These are phyloP conservation scores for Aspergillus tubingensis DNA, from an alignment of 2,329 filamentous ascomycete genomes.

Conservation along the genomic window DNA sequence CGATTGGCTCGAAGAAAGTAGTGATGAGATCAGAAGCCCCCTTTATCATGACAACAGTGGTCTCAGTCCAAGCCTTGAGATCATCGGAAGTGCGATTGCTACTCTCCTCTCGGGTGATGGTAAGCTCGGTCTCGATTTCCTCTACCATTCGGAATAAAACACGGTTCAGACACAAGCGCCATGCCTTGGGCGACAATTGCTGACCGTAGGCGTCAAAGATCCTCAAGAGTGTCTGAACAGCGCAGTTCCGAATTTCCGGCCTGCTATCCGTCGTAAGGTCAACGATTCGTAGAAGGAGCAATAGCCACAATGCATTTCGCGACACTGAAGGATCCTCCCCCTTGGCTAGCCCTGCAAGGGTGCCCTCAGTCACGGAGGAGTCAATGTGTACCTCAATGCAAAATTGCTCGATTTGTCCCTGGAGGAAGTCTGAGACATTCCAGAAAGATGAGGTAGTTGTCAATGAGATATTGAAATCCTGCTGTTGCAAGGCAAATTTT, in stretches of 20 bases:
- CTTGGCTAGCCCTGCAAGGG: conserved; percentile 60
- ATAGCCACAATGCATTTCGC: conserved; percentile 35
- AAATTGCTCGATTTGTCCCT: conserved; percentile 49
- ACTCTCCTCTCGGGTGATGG: conserved; percentile 16
- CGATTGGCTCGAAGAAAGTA: conserved; percentile 73
- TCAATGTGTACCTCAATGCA: conserved; percentile 41
- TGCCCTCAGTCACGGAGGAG: conserved; percentile 56
- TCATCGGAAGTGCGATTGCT: conserved; percentile 29
- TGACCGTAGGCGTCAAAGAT: conserved; percentile 92
- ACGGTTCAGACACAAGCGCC: conserved; percentile 78
- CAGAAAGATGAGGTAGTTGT: conserved; percentile 96
- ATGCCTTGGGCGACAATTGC: conserved; percentile 73
- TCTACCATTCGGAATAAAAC: conserved; percentile 78
- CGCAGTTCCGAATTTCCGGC: conserved; percentile 55
- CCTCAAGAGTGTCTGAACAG: conserved; percentile 84
- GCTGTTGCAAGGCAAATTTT: conserved; percentile 83
- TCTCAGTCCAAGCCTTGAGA: conserved; percentile 68
- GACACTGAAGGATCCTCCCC: conserved; percentile 62
- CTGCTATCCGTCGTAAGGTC: conserved; percentile 44
- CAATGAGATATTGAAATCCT: conserved; percentile 92
- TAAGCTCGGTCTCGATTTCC: conserved; percentile 61
- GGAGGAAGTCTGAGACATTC: conserved; percentile 87
- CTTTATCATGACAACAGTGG: conserved; percentile 71
- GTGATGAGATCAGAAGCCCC: conserved; percentile 73
- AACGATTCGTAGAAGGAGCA: conserved; percentile 43